Percentiles rank a stretch among this genome's conserved stretches.
These are phyloP conservation scores for Nemania abortiva DNA, from an alignment of 2,329 filamentous ascomycete genomes.

Conservation along the genomic window DNA sequence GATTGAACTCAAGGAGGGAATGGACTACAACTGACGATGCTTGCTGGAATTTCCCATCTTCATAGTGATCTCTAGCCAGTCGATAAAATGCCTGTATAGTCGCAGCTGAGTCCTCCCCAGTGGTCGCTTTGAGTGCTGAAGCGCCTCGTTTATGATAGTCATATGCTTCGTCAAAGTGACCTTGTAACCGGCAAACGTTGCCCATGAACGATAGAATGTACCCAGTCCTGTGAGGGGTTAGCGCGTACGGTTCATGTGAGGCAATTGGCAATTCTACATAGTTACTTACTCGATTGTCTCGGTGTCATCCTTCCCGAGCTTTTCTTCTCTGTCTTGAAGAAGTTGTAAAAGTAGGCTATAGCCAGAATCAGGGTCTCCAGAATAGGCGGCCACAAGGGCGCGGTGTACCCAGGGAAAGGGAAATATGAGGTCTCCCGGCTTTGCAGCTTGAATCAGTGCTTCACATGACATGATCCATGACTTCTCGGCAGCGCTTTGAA, in stretches of 20 bases:
- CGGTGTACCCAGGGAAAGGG: neutral
- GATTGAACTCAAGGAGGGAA: neutral
- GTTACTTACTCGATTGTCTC: neutral
- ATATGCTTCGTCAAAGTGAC: neutral
- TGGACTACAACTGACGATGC: neutral
- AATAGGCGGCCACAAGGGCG: neutral
- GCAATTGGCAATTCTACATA: neutral
- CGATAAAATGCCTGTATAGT: neutral
- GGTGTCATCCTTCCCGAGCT: neutral
- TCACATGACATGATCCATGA: conserved; percentile 1
- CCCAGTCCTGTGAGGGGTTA: neutral
- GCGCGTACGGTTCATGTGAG: neutral
- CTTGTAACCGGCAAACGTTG: neutral
- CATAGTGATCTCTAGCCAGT: neutral
- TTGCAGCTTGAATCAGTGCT: neutral
- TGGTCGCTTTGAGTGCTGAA: neutral
- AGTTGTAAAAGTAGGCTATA: neutral
- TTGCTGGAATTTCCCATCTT: neutral
- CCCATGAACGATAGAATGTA: neutral
- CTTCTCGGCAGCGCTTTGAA: neutral
- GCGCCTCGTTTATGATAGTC: conserved; percentile 1
- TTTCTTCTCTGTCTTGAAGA: neutral
- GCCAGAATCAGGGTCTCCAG: neutral
- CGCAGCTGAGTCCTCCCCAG: neutral
- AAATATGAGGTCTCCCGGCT: neutral